Evolutionary conservation across 306 rosid genomes (phyloP).

Genomic region (Vigna trinervia): DNA sequence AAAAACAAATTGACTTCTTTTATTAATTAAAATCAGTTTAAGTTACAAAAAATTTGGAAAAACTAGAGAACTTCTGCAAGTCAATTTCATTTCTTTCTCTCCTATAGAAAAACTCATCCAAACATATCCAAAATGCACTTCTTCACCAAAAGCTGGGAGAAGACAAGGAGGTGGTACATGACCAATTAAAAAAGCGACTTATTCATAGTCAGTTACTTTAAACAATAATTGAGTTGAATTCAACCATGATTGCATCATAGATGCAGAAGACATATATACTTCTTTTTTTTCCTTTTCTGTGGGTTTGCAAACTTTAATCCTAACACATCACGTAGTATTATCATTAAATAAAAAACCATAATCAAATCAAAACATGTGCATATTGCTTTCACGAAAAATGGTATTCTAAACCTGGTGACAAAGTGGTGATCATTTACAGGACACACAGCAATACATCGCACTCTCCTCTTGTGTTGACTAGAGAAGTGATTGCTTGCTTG

Average conservation of each 20-base stretch:
- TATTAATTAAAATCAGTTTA: no score
- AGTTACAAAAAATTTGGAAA: no score
- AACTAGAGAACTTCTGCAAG: no score
- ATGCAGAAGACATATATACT: no score
- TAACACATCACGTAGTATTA: neutral
- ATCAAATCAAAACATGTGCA: neutral
- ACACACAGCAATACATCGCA: conserved; percentile 65
- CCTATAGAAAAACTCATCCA: no score
- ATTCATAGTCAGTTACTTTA: no score
- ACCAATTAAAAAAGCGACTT: neutral
- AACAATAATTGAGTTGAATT: neutral
- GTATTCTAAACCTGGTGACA: conserved; percentile 66
- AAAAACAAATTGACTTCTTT: no score
- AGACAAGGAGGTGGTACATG: neutral
- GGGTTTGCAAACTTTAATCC: neutral
- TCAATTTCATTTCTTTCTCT: no score
- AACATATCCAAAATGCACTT: neutral
- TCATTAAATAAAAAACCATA: no score
- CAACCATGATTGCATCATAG: neutral
- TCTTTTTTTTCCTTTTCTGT: no score
- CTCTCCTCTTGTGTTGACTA: conserved; percentile 72
- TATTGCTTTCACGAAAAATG: neutral
- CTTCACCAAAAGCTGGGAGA: neutral
- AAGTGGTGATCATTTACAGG: conserved; percentile 81
- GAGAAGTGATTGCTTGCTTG: conserved; percentile 54